Evolutionary conservation across 768 basidiomycete genomes (phyloP), one percentile per base, ranked within the genome.

Genomic region (Psilocybe tampanensis): DNA sequence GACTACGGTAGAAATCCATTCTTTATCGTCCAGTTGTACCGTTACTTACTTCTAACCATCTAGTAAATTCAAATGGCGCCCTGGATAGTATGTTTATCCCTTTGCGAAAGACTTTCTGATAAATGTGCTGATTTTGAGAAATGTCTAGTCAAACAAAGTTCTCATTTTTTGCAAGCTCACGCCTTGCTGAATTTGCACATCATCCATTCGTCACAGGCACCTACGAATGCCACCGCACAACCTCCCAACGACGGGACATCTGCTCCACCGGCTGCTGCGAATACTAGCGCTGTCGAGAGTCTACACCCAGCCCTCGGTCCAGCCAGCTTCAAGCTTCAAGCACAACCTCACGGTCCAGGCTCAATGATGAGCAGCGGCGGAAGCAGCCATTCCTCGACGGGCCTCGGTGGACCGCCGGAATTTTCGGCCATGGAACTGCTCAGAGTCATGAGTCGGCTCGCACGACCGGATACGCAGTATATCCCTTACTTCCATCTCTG

Each of bases 81-180:
- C 66, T 91, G 12, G 84, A 90, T 55, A 80, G 91, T 91, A 67
- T 66, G 87, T 26, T 6, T 13, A 61, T 70, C 18, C 36, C 32
- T 44, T 47, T 22, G 36, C 21, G 4, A 39, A 42, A 8, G 51
- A 29, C n/a, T 15, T 47, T 17, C 17, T 23, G 13, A 23, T n/a
- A 45, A 23, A 12, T 3, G 22, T 8, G 23, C 44, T 45, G 17
- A 29, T 47, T n/a, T 33, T 54, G n/a, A 33, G 52, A 34, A 59
- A 55, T 32, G 58, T 39, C 15, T 60, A 92, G 90, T 92, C 68
- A 86, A 86, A 64, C 86, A 89, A 64, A 86, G 86, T 56, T 90
- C 90, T 0, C 89, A 90, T 65, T 94, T 92, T 74, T 81, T 94
- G 21, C 92, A 94, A 73, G 92, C 92, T 0, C 89, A 94, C 56